Evolutionary conservation across 2,329 filamentous ascomycete genomes (phyloP), one percentile per base, ranked within the genome.

Genomic region (Colletotrichum spaethianum): DNA sequence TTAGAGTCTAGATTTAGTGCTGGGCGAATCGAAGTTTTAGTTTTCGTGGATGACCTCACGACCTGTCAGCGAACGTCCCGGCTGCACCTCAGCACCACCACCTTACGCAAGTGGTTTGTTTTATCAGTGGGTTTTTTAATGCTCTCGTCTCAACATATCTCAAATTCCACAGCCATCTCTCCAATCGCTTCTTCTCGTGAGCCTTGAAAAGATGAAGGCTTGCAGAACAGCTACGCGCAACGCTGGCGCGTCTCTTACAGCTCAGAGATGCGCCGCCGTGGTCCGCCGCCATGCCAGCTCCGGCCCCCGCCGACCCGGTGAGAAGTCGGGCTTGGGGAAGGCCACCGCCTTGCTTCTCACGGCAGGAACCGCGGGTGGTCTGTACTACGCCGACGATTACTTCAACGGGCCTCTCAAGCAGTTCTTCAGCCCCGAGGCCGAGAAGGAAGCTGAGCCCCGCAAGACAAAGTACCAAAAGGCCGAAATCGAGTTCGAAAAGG

Each of bases 401-500:
- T 64, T 72, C 52, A 72, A 72, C 53, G 70, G 70, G 20, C 70
- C 70, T 23, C n/a, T 72, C 14, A 70, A 64, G 59, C 70, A 70
- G 33, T 36, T 53, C 18, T 53, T 72, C 26, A 60, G 40, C 53
- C 46, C 46, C 53, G 46, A 61, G 38, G 38, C 18, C 18, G 67
- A 59, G 20, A 16, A 73, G 31, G 55, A 73, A 14, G 12, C 60
- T 9, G 52, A 74, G 16, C 28, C 56, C 12, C 60, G 26, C 38
- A 66, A 74, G 16, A 50, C 74, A 59, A 67, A 72, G n/a, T 74
- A 76, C 12, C 75, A 78, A 36, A 82, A 85, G 76, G 88, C 88
- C 0, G 87, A 92, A 64, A 78, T 94, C 50, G 85, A 90, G 70
- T 93, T 94, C 74, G 94, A 97, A 82, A 88, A 91, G 79, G 83